Evolutionary conservation across 768 basidiomycete genomes (phyloP).

Genomic region (Tephrocybe rancida): DNA sequence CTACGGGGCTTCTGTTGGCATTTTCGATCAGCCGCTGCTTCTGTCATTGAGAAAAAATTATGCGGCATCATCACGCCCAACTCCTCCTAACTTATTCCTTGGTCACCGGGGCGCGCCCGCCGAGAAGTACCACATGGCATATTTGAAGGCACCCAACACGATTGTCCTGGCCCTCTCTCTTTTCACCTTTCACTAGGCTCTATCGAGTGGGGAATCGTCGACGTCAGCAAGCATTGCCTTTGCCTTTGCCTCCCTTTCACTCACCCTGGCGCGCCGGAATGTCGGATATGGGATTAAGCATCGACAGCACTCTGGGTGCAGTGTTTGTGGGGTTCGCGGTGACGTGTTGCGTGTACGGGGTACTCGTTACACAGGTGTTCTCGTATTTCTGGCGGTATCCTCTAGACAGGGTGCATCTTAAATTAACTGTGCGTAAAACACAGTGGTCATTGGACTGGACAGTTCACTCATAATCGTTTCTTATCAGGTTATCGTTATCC

Average conservation of each 20-base stretch:
- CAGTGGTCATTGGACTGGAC: not conserved
- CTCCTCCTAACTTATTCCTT: not conserved
- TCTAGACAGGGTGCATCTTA: constrained; percentile 52
- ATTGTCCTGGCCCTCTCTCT: not conserved
- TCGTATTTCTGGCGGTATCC: constrained; percentile 59
- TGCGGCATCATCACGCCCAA: not conserved
- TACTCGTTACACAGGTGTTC: constrained; percentile 55
- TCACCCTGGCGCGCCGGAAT: constrained; percentile 10
- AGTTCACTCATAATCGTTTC: not conserved
- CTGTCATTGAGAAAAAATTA: not conserved
- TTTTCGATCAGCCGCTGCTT: constrained; percentile 8
- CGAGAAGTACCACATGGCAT: constrained; percentile 2
- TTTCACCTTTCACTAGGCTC: not conserved
- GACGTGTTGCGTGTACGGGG: constrained; percentile 55
- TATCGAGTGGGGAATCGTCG: not conserved
- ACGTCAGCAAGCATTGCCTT: not conserved
- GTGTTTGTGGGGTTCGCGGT: constrained; percentile 59
- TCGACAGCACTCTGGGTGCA: constrained; percentile 61
- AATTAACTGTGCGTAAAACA: constrained; percentile 45
- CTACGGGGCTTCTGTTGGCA: constrained; percentile 6
- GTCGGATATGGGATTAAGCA: constrained; percentile 16
- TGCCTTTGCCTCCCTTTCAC: not conserved
- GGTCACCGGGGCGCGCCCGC: constrained; percentile 4
- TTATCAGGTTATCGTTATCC: constrained; percentile 37
- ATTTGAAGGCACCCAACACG: not conserved